These are phyloP conservation scores for Cerioporus squamosus DNA, from an alignment of 1,284 basidiomycete genomes.

Conservation along the genomic window DNA sequence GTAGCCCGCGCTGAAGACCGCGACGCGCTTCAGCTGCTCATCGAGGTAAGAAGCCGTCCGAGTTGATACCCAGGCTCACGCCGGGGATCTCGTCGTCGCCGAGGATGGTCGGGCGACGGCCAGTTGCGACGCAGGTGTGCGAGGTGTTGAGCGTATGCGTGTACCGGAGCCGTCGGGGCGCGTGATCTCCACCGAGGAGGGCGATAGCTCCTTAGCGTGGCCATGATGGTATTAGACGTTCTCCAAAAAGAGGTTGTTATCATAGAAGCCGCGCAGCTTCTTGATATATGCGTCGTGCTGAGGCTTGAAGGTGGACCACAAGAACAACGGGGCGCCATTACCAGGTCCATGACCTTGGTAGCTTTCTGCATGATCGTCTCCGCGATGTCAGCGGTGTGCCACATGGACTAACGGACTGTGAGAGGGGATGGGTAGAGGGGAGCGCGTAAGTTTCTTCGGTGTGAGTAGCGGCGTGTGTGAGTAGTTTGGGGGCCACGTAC, in stretches of 20 bases:
- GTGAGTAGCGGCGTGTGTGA: background rate
- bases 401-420: conserved; percentile 81
- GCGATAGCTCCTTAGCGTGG: conserved; percentile 72
- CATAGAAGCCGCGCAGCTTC: conserved; percentile 92
- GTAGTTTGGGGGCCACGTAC: conserved; percentile 46
- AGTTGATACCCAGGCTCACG: conserved; percentile 87
- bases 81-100: conserved; percentile 86
- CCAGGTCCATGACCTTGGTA: conserved; percentile 75
- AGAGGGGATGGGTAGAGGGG: background rate
- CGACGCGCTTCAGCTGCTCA: conserved; percentile 91
- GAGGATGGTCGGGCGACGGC: conserved; percentile 85
- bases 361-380: conserved; percentile 80
- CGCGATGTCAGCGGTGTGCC: conserved; percentile 95
- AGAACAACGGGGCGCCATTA: conserved; percentile 66
- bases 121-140: conserved; percentile 84
- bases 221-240: conserved; percentile 90
- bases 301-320: conserved; percentile 91
- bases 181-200: conserved; percentile 71
- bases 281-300: conserved; percentile 96
- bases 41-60: conserved; percentile 97
- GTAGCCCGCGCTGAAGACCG: conserved; percentile 95
- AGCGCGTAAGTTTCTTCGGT: conserved; percentile 72
- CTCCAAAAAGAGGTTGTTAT: conserved; percentile 87
- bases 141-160: conserved; percentile 76
- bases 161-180: conserved; percentile 59